Evolutionary conservation across 257 asterid genomes (phyloP), one percentile per base, ranked within the genome.

Genomic region (Euphrasia confusa): DNA sequence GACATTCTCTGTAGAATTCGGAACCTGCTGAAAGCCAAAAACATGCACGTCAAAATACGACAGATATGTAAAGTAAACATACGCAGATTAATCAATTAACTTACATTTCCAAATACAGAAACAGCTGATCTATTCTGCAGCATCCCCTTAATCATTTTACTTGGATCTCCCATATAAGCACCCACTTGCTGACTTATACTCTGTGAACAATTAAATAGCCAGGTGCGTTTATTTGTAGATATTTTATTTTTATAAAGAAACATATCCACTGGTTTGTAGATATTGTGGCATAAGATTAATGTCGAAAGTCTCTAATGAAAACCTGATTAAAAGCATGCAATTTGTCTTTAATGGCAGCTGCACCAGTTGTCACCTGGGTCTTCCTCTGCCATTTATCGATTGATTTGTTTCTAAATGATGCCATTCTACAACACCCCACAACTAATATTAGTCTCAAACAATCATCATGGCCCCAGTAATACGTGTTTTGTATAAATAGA

Each of bases 321-420:
- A 89, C 99, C 97, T 92, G 97, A 80, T 93, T 93, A 63, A 93
- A 93, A 70, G 99, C 99, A 52, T 89, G 94, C 71, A 93, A 68
- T 79, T 85, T 89, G 75, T 88, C 91, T 76, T 82, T 93, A 64
- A 93, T 75, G 48, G 95, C 97, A 59, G 99, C 97, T 64, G 91
- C 96, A 68, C 97, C 99, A 60, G 94, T 84, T 32, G 96, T 84
- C 73, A 93, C 91, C 69, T 89, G 95, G 70, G 96, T 78, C 83
- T 89, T 93, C 66, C 96, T 78, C 63, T 93, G 99, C 99, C 99
- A 93, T 80, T 85, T 89, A 81, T 93, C 97, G 66, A 89, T 80
- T 11, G 97, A 81, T 69, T 84, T 85, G 71, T 93, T 80, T 83
- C 95, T 85, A 78, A 79, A 93, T 40, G 86, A 61, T 65, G 83